Conservation (phyloP, 164 flowering plant genomes). For the Pachysandra terminalis region DNA sequence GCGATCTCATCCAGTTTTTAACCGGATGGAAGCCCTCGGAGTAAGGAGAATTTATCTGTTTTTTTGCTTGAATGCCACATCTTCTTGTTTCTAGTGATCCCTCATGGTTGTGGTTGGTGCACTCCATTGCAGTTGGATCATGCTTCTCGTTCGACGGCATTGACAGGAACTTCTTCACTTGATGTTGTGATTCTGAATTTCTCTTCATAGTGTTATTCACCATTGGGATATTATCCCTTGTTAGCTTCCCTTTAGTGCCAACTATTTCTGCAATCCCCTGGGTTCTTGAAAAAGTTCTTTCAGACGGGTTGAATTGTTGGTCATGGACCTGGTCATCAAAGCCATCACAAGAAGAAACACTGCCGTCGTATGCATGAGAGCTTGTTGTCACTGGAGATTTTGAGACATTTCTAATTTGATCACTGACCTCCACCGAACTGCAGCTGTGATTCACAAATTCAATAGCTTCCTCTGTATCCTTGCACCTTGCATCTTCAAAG, state of each 20-base stretch:
- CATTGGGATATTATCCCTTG: slow-evolving; percentile 15
- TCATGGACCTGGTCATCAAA: slow-evolving; percentile 38
- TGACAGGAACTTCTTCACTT: slow-evolving; percentile 18
- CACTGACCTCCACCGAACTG: slow-evolving; percentile 26
- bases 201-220: slow-evolving; percentile 9
- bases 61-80: slow-evolving; percentile 5
- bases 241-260: slow-evolving; percentile 18
- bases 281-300: slow-evolving; percentile 13
- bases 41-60: slow-evolving; percentile 3
- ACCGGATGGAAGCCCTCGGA: slow-evolving; percentile 11
- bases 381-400: slow-evolving; percentile 36
- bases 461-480: slow-evolving; percentile 24
- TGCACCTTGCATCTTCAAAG: slow-evolving; percentile 21
- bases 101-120: slow-evolving; percentile 14
- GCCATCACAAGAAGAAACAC: slow-evolving; percentile 60
- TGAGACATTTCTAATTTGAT: slow-evolving; percentile 13
- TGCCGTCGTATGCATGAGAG: slow-evolving; percentile 50
- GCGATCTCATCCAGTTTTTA: slow-evolving; percentile 27
- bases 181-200: slow-evolving; percentile 21
- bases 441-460: slow-evolving; percentile 19
- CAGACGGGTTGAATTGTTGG: slow-evolving; percentile 11
- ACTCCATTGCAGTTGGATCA: slow-evolving; percentile 8
- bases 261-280: slow-evolving; percentile 11
- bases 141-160: slow-evolving; percentile 13
- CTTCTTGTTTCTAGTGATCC: slow-evolving; percentile 17